These are phyloP conservation scores for Saitozyma podzolica DNA, from an alignment of 768 basidiomycete genomes.

Conservation along the genomic window DNA sequence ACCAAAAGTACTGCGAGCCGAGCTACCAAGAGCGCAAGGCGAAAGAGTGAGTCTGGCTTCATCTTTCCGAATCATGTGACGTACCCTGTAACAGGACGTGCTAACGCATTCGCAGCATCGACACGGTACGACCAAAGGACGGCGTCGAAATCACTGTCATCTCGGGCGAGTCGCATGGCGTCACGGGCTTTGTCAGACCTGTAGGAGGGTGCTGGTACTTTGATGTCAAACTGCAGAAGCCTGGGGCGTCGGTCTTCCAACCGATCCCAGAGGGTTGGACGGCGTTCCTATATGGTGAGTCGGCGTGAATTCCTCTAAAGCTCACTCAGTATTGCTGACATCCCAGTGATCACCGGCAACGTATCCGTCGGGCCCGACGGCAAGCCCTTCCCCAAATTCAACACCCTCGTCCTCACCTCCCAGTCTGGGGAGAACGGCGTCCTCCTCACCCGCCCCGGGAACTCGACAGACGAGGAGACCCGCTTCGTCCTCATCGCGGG, in stretches of 20 bases:
- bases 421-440: constrained; percentile 67
- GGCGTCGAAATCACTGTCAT: constrained; percentile 73
- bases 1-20: constrained; percentile 73
- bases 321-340: constrained; percentile 2
- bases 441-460: constrained; percentile 55
- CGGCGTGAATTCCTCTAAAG: neutral
- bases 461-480: constrained; percentile 60
- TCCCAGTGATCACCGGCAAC: constrained; percentile 65
- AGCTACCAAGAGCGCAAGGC: constrained; percentile 50
- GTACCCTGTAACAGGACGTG: neutral
- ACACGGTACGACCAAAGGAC: constrained; percentile 33
- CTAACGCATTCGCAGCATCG: constrained; percentile 57
- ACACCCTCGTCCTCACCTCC: constrained; percentile 81
- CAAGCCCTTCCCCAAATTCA: constrained; percentile 60
- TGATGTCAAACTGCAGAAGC: constrained; percentile 68
- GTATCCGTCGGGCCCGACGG: constrained; percentile 61
- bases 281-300: constrained; percentile 76
- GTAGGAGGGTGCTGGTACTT: constrained; percentile 94
- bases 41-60: constrained; percentile 37
- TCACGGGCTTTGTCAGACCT: constrained; percentile 76
- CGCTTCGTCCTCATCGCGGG: constrained; percentile 79
- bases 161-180: constrained; percentile 81
- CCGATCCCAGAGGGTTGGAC: constrained; percentile 87
- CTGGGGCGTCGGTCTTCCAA: constrained; percentile 70
- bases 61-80: neutral